Percentiles rank a stretch among this genome's conserved stretches.
These are phyloP conservation scores for Sideroxylon spinosum DNA, from an alignment of 179 eudicot genomes.

Conservation along the genomic window DNA sequence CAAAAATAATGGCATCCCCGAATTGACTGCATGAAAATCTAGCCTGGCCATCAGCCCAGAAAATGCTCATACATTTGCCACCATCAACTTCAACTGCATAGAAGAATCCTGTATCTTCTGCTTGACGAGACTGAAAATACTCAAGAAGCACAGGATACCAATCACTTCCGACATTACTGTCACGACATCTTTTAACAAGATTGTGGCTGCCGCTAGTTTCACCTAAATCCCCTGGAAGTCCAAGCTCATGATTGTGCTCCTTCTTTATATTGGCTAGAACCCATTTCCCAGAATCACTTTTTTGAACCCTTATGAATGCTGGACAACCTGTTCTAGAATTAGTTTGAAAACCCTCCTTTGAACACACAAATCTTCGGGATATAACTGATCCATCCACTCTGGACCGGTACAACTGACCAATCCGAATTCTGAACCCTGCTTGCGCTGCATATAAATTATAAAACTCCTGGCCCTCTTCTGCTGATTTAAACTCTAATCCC, in stretches of 20 bases:
- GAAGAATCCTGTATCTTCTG: constrained; percentile 50
- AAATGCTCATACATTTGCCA: constrained; percentile 39
- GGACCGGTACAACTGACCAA: constrained; percentile 52
- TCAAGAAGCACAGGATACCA: constrained; percentile 44
- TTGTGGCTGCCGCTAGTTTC: constrained; percentile 41
- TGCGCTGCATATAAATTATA: constrained; percentile 43
- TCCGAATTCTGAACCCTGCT: constrained; percentile 45
- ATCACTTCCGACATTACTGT: constrained; percentile 35
- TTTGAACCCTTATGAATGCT: constrained; percentile 56
- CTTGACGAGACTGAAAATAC: constrained; percentile 47
- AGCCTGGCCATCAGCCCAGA: constrained; percentile 55
- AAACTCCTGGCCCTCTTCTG: constrained; percentile 55
- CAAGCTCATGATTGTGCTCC: constrained; percentile 54
- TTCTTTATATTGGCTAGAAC: constrained; percentile 43
- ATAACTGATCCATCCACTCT: constrained; percentile 46
- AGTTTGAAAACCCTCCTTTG: constrained; percentile 56
- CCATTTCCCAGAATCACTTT: constrained; percentile 48
- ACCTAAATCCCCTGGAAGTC: constrained; percentile 39
- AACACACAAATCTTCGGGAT: constrained; percentile 52
- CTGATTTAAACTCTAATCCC: constrained; percentile 48
- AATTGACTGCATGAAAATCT: constrained; percentile 49
- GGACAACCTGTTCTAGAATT: constrained; percentile 52
- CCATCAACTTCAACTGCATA: constrained; percentile 43
- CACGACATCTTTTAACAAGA: constrained; percentile 36
- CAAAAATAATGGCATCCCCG: constrained; percentile 51